phyloP scores from a whole-genome alignment of 2,329 filamentous ascomycete genomes.

The Pleoardoris graminearum region DNA sequence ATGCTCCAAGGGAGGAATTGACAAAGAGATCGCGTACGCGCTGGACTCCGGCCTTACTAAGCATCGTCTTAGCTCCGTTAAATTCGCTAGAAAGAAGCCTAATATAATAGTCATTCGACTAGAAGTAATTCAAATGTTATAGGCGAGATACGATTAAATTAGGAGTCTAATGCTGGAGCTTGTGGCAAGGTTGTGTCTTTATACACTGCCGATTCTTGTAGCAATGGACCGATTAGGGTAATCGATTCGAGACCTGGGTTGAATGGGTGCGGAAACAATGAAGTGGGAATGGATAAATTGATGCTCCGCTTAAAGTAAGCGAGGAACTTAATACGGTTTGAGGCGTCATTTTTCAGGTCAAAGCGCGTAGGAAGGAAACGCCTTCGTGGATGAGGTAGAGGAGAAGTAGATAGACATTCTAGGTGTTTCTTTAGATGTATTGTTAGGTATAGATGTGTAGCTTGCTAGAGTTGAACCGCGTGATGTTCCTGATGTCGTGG shows the following conservation, averaged over 20 bases:
- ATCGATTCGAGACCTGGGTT: conserved; percentile 14
- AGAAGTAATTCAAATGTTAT: conserved; percentile 11
- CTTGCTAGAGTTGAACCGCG: too few species aligned
- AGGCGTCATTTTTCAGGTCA: conserved; percentile 10
- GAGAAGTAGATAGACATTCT: background rate
- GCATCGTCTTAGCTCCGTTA: conserved; percentile 17
- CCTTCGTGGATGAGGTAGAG: conserved; percentile 11
- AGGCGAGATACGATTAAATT: conserved; percentile 16
- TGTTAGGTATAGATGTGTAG: too few species aligned
- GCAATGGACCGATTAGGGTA: conserved; percentile 11
- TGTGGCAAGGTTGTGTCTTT: conserved; percentile 17
- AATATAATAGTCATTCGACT: conserved; percentile 14
- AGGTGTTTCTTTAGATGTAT: too few species aligned
- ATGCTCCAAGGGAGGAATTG: background rate
- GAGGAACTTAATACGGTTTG: conserved; percentile 2
- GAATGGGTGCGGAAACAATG: conserved; percentile 3
- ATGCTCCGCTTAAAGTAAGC: conserved; percentile 10
- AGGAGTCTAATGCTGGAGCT: conserved; percentile 7
- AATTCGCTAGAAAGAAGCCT: conserved; percentile 4
- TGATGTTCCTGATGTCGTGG: too few species aligned
- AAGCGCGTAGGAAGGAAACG: conserved; percentile 7
- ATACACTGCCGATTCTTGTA: conserved; percentile 11
- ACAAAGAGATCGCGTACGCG: conserved; percentile 14
- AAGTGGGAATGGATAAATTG: conserved; percentile 9
- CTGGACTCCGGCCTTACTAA: conserved; percentile 8